Evolutionary conservation across 176 grass and related monocot genomes (phyloP).

Genomic region (Carex scoparia): DNA sequence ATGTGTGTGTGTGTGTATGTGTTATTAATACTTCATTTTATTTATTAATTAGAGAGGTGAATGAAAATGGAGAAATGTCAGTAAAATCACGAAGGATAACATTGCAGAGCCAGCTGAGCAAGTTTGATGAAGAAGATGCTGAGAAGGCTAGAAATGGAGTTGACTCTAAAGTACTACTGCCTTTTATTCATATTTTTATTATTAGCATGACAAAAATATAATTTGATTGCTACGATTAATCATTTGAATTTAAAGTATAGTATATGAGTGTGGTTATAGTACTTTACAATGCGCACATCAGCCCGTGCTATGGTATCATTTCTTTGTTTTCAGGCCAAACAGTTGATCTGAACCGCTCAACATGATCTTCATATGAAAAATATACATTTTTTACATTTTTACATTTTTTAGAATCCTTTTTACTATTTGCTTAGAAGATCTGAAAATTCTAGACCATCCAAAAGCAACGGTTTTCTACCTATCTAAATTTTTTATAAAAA

Average conservation of each 20-base stretch:
- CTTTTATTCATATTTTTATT: conserved; percentile 9
- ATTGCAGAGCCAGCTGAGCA: conserved; percentile 67
- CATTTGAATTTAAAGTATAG: background rate
- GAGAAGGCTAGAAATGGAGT: conserved; percentile 53
- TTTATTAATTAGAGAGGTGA: conserved; percentile 26
- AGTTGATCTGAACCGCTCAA: too few relatives aligned
- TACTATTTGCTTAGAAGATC: too few relatives aligned
- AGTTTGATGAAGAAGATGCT: conserved; percentile 45
- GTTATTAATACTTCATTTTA: conserved; percentile 39
- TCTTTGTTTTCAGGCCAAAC: too few relatives aligned
- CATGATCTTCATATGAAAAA: too few relatives aligned
- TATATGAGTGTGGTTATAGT: background rate
- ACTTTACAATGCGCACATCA: too few relatives aligned
- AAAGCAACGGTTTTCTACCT: too few relatives aligned
- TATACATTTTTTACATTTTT: too few relatives aligned
- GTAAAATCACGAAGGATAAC: conserved; percentile 38
- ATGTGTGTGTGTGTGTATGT: background rate
- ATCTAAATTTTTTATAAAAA: too few relatives aligned
- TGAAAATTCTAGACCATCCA: too few relatives aligned
- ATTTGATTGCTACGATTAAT: background rate
- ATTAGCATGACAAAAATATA: background rate
- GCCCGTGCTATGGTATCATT: too few relatives aligned
- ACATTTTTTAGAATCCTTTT: too few relatives aligned
- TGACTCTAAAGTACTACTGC: conserved; percentile 50
- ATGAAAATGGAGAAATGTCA: conserved; percentile 33